These are phyloP conservation scores for Skeletonema marinoi DNA, from an alignment of 108 stramenopile species.

Conservation along the genomic window DNA sequence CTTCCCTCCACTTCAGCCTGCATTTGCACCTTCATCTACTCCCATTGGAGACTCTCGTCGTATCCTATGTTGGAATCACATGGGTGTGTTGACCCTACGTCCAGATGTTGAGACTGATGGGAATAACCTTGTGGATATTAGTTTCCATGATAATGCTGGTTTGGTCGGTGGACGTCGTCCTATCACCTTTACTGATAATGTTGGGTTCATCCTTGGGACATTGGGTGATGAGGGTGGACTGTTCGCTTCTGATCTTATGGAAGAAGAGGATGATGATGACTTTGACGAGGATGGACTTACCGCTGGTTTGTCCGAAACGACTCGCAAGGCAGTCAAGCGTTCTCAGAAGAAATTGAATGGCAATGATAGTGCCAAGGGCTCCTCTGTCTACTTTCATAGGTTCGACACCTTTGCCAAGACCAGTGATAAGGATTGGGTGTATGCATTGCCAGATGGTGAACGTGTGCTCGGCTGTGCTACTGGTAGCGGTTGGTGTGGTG, in stretches of 20 bases:
- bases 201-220: conserved; percentile 78
- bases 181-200: conserved; percentile 73
- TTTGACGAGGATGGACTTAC: conserved; percentile 44
- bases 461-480: conserved; percentile 76
- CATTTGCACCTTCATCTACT: conserved; percentile 81
- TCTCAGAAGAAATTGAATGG: conserved; percentile 36
- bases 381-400: conserved; percentile 77
- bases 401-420: conserved; percentile 73
- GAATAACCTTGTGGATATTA: conserved; percentile 65
- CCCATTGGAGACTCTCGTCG: conserved; percentile 70
- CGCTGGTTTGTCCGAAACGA: conserved; percentile 53
- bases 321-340: conserved; percentile 48
- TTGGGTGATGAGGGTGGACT: conserved; percentile 82
- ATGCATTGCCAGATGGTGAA: conserved; percentile 79
- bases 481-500: conserved; percentile 78
- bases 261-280: conserved; percentile 66
- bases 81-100: conserved; percentile 64
- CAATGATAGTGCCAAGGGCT: conserved; percentile 52
- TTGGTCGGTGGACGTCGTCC: conserved; percentile 46
- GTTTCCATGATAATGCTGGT: conserved; percentile 72
- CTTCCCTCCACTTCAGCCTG: conserved; percentile 60
- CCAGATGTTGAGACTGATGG: conserved; percentile 46
- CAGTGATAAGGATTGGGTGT: conserved; percentile 82
- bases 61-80: conserved; percentile 88
- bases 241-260: conserved; percentile 73